phyloP scores from a whole-genome alignment of 257 asterid genomes.

The Solanum stenotomum region DNA sequence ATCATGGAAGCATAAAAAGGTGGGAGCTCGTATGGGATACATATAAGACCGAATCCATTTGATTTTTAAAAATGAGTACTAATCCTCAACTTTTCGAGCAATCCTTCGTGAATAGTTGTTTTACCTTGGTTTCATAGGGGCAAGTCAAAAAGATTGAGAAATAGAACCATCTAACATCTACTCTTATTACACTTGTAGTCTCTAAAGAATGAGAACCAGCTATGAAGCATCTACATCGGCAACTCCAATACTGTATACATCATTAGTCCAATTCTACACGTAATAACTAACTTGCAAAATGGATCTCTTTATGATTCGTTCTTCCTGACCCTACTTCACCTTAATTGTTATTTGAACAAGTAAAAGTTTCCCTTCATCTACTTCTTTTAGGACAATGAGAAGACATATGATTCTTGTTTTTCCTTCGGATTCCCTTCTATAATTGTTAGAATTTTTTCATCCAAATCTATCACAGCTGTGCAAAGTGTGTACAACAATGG shows the following conservation, averaged over 20 bases:
- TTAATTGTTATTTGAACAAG: neutral
- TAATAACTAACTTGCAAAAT: neutral
- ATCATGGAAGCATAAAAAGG: neutral
- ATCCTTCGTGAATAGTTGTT: neutral
- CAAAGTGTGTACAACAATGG: constrained; percentile 46
- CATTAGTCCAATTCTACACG: neutral
- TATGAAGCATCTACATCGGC: neutral
- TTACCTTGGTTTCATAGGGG: neutral
- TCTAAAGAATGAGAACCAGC: neutral
- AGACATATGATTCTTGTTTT: constrained; percentile 11
- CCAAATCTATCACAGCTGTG: constrained; percentile 24
- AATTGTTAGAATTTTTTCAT: constrained; percentile 19
- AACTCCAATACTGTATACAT: neutral
- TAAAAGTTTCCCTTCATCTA: neutral
- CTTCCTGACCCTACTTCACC: neutral
- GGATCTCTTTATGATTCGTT: neutral
- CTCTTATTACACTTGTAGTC: neutral
- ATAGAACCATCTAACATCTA: neutral
- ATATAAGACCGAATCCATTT: neutral
- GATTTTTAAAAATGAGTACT: neutral
- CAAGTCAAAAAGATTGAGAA: neutral
- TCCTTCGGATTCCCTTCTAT: constrained; percentile 26
- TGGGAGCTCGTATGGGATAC: neutral
- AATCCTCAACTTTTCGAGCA: neutral
- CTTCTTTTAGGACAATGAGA: constrained; percentile 4